These are phyloP conservation scores for Ceratocystis smalleyi DNA, from an alignment of 2,329 filamentous ascomycete species.

Conservation along the genomic window DNA sequence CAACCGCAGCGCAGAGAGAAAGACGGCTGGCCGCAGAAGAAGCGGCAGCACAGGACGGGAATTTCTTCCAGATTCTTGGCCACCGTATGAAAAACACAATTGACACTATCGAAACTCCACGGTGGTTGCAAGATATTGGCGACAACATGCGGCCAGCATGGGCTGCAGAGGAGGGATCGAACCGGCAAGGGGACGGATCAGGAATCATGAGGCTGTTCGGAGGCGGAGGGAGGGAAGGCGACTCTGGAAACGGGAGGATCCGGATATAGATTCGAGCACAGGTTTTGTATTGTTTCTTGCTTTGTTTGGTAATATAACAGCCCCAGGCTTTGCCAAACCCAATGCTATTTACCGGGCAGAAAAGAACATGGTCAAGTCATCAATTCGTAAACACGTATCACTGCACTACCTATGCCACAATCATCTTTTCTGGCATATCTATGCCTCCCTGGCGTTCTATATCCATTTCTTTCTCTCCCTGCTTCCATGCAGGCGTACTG, in stretches of 20 bases:
- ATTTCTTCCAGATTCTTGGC: constrained; percentile 68
- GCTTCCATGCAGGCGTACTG: constrained; percentile 41
- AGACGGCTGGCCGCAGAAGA: constrained; percentile 24
- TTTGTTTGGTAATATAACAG: not conserved
- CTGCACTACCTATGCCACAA: not conserved
- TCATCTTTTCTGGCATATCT: constrained; percentile 24
- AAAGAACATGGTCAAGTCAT: not conserved
- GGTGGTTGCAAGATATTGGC: constrained; percentile 62
- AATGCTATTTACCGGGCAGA: not conserved
- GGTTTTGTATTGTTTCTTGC: not conserved
- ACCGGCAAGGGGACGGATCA: constrained; percentile 22
- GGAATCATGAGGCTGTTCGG: constrained; percentile 46
- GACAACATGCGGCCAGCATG: constrained; percentile 46
- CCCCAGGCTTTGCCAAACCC: not conserved
- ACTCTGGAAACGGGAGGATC: constrained; percentile 24
- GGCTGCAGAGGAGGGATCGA: constrained; percentile 46
- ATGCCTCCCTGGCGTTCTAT: constrained; percentile 20
- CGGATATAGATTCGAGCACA: constrained; percentile 19
- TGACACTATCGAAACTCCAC: constrained; percentile 64
- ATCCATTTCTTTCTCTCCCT: constrained; percentile 26
- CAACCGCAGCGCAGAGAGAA: constrained; percentile 21
- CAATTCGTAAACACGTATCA: not conserved
- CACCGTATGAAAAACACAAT: constrained; percentile 85
- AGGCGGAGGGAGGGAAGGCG: constrained; percentile 21
- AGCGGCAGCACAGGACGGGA: constrained; percentile 55